These are phyloP conservation scores for Carex kokanica DNA, from an alignment of 176 grass and related monocot species.

Conservation along the genomic window DNA sequence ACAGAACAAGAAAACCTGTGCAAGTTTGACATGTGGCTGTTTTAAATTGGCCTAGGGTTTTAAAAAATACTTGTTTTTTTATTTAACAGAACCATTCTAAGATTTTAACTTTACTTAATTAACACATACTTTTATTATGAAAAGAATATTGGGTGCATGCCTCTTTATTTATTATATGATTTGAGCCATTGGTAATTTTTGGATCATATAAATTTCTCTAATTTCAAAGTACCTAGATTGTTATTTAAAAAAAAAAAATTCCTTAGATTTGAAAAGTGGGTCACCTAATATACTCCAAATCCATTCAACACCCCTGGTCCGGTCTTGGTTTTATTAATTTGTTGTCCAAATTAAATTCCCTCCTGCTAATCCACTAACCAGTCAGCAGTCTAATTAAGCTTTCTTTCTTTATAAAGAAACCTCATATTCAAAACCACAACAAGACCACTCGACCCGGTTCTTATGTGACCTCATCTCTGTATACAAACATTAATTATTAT, in stretches of 20 bases:
- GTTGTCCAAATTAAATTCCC: not conserved
- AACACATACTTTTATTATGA: not conserved
- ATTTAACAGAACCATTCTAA: not conserved
- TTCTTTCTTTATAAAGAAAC: not conserved
- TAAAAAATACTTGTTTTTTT: not conserved
- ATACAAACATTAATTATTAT: no score
- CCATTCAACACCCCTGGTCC: no score
- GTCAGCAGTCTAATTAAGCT: not conserved
- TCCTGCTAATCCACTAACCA: not conserved
- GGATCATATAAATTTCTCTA: not conserved
- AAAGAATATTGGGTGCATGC: no score
- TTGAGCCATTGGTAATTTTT: not conserved
- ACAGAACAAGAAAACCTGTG: not conserved
- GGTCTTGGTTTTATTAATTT: not conserved
- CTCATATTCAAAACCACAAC: not conserved
- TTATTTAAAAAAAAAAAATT: no score
- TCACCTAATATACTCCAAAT: not conserved
- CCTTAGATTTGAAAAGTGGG: constrained; percentile 1
- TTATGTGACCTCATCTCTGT: not conserved
- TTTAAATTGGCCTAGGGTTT: not conserved
- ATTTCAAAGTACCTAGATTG: not conserved
- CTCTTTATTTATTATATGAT: no score
- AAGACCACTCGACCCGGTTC: not conserved
- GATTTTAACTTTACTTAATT: not conserved
- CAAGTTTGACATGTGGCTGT: not conserved